A percentile compares a stretch with the other conserved stretches of the same genome.
Evolutionary conservation across 768 basidiomycete genomes (phyloP).

Genomic region (Gloeopeniophorella convolvens): DNA sequence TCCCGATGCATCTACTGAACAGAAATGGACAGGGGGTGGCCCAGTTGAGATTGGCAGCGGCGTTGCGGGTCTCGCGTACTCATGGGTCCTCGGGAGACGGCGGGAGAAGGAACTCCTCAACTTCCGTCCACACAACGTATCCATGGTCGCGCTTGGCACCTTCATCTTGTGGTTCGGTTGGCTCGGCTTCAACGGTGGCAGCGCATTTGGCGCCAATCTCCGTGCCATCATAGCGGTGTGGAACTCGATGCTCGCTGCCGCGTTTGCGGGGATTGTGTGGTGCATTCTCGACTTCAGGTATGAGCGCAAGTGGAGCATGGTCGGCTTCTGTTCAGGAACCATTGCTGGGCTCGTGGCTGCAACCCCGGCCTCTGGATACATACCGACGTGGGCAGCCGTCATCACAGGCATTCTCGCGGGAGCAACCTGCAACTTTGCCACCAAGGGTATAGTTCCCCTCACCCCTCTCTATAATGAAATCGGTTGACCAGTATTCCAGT

Average conservation of each 20-base stretch:
- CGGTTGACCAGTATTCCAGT: constrained; percentile 35
- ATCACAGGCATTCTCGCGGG: constrained; percentile 71
- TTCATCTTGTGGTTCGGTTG: constrained; percentile 91
- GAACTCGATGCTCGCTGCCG: constrained; percentile 84
- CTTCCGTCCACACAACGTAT: constrained; percentile 86
- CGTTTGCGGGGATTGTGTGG: constrained; percentile 80
- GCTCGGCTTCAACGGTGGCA: constrained; percentile 94
- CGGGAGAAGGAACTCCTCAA: constrained; percentile 64
- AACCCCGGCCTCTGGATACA: constrained; percentile 80
- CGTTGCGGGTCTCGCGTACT: constrained; percentile 76
- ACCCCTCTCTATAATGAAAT: not conserved
- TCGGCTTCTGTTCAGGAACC: constrained; percentile 88
- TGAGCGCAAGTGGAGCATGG: constrained; percentile 81
- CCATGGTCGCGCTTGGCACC: constrained; percentile 77
- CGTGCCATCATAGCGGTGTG: constrained; percentile 80
- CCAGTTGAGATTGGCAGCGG: constrained; percentile 88
- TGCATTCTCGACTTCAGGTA: constrained; percentile 72
- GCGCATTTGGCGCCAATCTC: constrained; percentile 80
- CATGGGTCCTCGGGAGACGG: constrained; percentile 81
- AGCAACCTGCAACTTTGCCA: constrained; percentile 73
- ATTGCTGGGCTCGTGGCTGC: constrained; percentile 86
- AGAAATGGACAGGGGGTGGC: constrained; percentile 54
- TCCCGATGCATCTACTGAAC: constrained; percentile 1
- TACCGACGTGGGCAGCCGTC: constrained; percentile 72
- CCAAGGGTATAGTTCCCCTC: constrained; percentile 49